Conservation (phyloP, 805 yeast species). For the Kazachstania taianensis region DNA sequence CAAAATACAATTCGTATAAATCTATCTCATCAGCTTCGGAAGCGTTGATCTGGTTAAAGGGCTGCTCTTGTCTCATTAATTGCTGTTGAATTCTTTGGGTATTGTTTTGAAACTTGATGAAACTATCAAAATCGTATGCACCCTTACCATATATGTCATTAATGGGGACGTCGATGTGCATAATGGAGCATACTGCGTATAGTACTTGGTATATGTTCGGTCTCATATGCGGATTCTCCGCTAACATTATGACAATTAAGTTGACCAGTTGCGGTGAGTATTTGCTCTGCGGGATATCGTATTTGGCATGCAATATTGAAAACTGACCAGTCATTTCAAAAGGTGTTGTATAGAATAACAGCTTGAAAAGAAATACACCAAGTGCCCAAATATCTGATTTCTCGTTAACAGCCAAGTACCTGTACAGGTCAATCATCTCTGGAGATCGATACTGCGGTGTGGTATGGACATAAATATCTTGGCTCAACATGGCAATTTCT, state of each 20-base stretch:
- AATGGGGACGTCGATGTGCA: slow-evolving; percentile 45
- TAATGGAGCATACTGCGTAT: slow-evolving; percentile 49
- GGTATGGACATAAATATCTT: slow-evolving; percentile 81
- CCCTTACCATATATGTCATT: slow-evolving; percentile 36
- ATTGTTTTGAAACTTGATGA: slow-evolving; percentile 38
- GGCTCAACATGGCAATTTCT: slow-evolving; percentile 63
- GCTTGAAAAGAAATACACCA: slow-evolving; percentile 82
- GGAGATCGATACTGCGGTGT: slow-evolving; percentile 95
- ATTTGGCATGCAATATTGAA: slow-evolving; percentile 78
- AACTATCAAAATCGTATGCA: slow-evolving; percentile 48
- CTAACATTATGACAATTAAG: slow-evolving; percentile 67
- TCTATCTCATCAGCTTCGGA: slow-evolving; percentile 10
- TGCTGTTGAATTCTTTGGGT: slow-evolving; percentile 21
- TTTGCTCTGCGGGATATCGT: slow-evolving; percentile 65
- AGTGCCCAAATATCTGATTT: slow-evolving; percentile 95
- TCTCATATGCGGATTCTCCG: slow-evolving; percentile 70
- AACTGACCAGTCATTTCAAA: slow-evolving; percentile 77
- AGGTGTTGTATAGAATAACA: slow-evolving; percentile 90
- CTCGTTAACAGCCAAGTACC: slow-evolving; percentile 79
- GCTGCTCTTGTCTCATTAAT: slow-evolving; percentile 16
- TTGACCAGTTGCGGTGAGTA: slow-evolving; percentile 66
- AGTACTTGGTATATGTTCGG: slow-evolving; percentile 83
- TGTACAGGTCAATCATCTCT: slow-evolving; percentile 85
- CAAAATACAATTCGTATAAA: slow-evolving; percentile 21
- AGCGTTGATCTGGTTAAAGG: slow-evolving; percentile 5